phyloP scores from a whole-genome alignment of 805 yeast species.

The Candida ficus region DNA sequence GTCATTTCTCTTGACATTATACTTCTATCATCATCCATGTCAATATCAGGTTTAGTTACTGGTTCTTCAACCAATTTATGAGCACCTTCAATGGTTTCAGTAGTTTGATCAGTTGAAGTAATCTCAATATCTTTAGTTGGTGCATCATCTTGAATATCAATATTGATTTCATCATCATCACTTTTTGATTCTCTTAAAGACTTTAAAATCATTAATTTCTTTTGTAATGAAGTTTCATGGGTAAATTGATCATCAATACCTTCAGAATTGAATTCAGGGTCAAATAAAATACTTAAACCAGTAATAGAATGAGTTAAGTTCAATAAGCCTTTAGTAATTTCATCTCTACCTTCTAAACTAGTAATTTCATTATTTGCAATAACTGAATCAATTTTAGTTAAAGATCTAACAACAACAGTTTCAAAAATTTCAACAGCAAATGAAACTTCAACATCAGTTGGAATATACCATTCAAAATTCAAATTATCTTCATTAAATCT shows the following conservation, averaged over 20 bases:
- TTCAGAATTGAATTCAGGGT: slow-evolving; percentile 52
- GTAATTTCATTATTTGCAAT: slow-evolving; percentile 22
- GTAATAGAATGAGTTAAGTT: slow-evolving; percentile 57
- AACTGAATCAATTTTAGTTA: slow-evolving; percentile 36
- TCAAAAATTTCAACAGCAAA: slow-evolving; percentile 60
- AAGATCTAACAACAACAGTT: slow-evolving; percentile 38
- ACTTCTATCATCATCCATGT: slow-evolving; percentile 31
- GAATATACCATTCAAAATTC: slow-evolving; percentile 71
- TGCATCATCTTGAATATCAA: slow-evolving; percentile 35
- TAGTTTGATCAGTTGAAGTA: slow-evolving; percentile 1
- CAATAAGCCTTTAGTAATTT: slow-evolving; percentile 47
- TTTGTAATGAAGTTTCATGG: slow-evolving; percentile 16
- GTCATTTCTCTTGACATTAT: slow-evolving; percentile 30
- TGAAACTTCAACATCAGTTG: slow-evolving; percentile 47
- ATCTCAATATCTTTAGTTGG: slow-evolving; percentile 26
- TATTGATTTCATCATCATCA: slow-evolving; percentile 31
- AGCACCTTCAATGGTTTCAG: slow-evolving; percentile 25
- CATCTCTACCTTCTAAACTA: slow-evolving; percentile 40
- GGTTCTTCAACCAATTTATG: slow-evolving; percentile 2
- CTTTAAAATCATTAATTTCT: slow-evolving; percentile 29
- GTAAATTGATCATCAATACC: slow-evolving; percentile 7
- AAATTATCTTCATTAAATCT: slow-evolving; percentile 47
- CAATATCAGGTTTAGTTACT: slow-evolving; percentile 14
- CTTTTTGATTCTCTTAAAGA: slow-evolving; percentile 31
- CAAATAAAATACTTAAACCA: slow-evolving; percentile 69